A percentile compares a stretch with the other conserved stretches of the same genome.
These are phyloP conservation scores for Pilasporangium apinafurcum DNA, from an alignment of 352 stramenopile species.

Conservation along the genomic window DNA sequence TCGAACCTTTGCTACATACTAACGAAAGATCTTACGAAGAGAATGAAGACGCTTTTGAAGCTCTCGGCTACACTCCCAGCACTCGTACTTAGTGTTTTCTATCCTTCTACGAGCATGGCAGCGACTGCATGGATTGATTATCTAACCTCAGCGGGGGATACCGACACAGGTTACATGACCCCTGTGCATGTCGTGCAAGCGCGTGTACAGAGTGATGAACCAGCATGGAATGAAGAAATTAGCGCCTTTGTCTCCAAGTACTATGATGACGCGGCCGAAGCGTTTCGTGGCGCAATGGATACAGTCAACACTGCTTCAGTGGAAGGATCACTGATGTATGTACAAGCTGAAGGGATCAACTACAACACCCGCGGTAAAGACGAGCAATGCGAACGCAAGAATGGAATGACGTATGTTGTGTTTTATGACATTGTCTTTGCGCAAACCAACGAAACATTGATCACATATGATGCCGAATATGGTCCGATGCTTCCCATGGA, in stretches of 20 bases:
- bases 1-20: too few relatives aligned
- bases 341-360: slow-evolving; percentile 67
- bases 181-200: slow-evolving; percentile 31
- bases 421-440: slow-evolving; percentile 78
- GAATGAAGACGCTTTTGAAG: too few relatives aligned
- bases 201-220: slow-evolving; percentile 36
- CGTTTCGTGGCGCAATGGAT: slow-evolving; percentile 36
- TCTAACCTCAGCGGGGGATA: too few relatives aligned
- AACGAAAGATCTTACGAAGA: too few relatives aligned
- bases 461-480: slow-evolving; percentile 66
- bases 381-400: slow-evolving; percentile 80
- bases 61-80: too few relatives aligned
- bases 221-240: slow-evolving; percentile 12
- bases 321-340: slow-evolving; percentile 64
- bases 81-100: too few relatives aligned
- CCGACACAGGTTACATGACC: too few relatives aligned
- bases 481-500: slow-evolving; percentile 66
- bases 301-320: slow-evolving; percentile 64
- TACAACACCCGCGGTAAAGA: slow-evolving; percentile 12
- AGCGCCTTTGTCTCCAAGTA: slow-evolving; percentile 18
- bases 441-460: slow-evolving; percentile 75
- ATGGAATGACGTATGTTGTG: slow-evolving; percentile 73
- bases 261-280: slow-evolving; percentile 8
- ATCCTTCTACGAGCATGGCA: too few relatives aligned
- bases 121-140: too few relatives aligned